Percentiles rank a stretch among this genome's conserved stretches.
Evolutionary conservation across 768 basidiomycete genomes (phyloP).

Genomic region (Erythrobasidium yunnanense): DNA sequence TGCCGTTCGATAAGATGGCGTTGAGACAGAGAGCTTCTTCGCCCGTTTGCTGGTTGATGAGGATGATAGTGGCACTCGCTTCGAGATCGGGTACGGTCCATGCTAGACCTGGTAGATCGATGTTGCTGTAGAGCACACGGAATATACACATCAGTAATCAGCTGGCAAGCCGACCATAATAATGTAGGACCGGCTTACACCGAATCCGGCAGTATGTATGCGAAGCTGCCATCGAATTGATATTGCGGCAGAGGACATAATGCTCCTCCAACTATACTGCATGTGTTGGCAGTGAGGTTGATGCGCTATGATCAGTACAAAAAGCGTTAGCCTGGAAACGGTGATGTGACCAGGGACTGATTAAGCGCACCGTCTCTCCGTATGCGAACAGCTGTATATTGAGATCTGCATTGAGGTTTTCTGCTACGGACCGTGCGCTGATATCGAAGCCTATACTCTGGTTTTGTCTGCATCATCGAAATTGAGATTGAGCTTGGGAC

Average conservation of each 20-base stretch:
- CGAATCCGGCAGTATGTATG: conserved; percentile 26
- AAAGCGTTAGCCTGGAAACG: too few relatives aligned
- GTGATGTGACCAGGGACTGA: background rate
- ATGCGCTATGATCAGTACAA: too few relatives aligned
- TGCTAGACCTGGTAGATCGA: conserved; percentile 63
- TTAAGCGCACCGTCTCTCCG: conserved; percentile 21
- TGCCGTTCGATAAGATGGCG: conserved; percentile 81
- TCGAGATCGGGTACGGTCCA: conserved; percentile 84
- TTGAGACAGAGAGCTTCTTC: conserved; percentile 77
- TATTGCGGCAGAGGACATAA: conserved; percentile 71
- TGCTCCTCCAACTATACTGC: conserved; percentile 61
- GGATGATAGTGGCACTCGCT: conserved; percentile 68
- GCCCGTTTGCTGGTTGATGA: conserved; percentile 59
- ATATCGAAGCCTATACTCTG: conserved; percentile 26
- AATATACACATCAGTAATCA: background rate
- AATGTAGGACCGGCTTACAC: too few relatives aligned
- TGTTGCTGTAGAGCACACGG: conserved; percentile 48
- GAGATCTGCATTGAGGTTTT: conserved; percentile 24
- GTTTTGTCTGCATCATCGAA: background rate
- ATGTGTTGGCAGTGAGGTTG: conserved; percentile 78
- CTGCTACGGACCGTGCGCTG: conserved; percentile 15
- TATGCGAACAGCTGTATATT: conserved; percentile 26
- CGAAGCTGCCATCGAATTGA: conserved; percentile 62
- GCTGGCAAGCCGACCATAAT: too few relatives aligned
- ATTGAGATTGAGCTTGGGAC: background rate